These are phyloP conservation scores for Candida nemodendra DNA, from an alignment of 805 yeast species.

Conservation along the genomic window DNA sequence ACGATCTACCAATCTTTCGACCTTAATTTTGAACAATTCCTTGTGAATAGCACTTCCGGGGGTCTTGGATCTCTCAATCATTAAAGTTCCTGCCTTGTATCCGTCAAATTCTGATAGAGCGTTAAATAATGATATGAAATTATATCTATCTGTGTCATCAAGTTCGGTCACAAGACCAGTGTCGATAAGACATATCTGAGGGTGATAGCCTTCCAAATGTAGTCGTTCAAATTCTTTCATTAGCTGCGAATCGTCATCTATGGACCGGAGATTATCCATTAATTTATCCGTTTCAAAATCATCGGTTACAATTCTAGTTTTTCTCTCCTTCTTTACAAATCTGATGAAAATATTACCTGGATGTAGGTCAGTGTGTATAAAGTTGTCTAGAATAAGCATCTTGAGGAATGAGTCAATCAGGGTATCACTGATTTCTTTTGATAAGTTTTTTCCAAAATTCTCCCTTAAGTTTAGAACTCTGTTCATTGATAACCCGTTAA, in stretches of 20 bases:
- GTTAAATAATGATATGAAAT: conserved; percentile 85
- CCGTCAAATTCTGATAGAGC: conserved; percentile 93
- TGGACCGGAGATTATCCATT: conserved; percentile 38
- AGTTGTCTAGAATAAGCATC: conserved; percentile 90
- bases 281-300: conserved; percentile 47
- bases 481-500: conserved; percentile 82
- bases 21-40: conserved; percentile 85
- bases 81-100: conserved; percentile 87
- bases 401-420: conserved; percentile 89
- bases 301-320: conserved; percentile 40
- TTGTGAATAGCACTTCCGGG: conserved; percentile 87
- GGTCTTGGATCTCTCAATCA: conserved; percentile 92
- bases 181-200: conserved; percentile 88
- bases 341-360: conserved; percentile 84
- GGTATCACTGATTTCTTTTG: conserved; percentile 71
- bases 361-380: conserved; percentile 94
- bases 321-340: conserved; percentile 41
- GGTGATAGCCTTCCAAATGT: conserved; percentile 57
- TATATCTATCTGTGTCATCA: conserved; percentile 70
- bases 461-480: conserved; percentile 56
- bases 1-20: conserved; percentile 75
- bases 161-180: conserved; percentile 93
- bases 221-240: conserved; percentile 48
- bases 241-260: conserved; percentile 32
- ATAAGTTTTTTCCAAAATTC: conserved; percentile 42